A percentile compares a stretch with the other conserved stretches of the same genome.
Evolutionary conservation across 2,329 filamentous ascomycete genomes (phyloP).

Genomic region (Basipetospora sp.): DNA sequence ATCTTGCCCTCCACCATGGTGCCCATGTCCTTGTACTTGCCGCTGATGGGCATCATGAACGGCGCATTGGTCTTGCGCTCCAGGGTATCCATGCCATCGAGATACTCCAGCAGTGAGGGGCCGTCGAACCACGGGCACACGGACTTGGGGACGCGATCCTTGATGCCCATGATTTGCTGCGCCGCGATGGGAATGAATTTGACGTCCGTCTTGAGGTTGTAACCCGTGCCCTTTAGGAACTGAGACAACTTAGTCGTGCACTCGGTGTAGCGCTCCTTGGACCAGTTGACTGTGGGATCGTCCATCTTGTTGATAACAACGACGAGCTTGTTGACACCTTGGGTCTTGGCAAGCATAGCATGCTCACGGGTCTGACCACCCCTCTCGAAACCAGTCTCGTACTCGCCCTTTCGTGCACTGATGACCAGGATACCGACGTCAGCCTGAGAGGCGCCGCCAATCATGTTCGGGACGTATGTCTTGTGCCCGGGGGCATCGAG

Average conservation of each 20-base stretch:
- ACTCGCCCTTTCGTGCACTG: slow-evolving; percentile 91
- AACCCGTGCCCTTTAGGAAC: slow-evolving; percentile 84
- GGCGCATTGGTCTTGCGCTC: slow-evolving; percentile 94
- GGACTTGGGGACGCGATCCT: slow-evolving; percentile 66
- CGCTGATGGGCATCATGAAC: slow-evolving; percentile 97
- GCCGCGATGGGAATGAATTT: slow-evolving; percentile 94
- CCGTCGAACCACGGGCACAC: slow-evolving; percentile 73
- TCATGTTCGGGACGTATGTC: slow-evolving; percentile 96
- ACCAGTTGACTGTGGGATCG: slow-evolving; percentile 91
- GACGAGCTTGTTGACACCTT: slow-evolving; percentile 91
- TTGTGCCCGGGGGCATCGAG: slow-evolving; percentile 95
- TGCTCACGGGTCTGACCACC: slow-evolving; percentile 95
- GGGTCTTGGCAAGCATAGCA: slow-evolving; percentile 93
- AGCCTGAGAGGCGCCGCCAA: slow-evolving; percentile 83
- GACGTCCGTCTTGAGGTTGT: slow-evolving; percentile 85
- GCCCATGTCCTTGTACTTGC: slow-evolving; percentile 94
- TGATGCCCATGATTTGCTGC: slow-evolving; percentile 73
- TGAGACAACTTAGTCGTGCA: slow-evolving; percentile 75
- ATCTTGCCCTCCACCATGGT: slow-evolving; percentile 97
- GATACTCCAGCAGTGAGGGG: slow-evolving; percentile 82
- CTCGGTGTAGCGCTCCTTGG: slow-evolving; percentile 79
- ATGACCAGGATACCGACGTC: slow-evolving; percentile 93
- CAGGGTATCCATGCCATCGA: slow-evolving; percentile 83
- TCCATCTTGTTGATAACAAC: slow-evolving; percentile 99
- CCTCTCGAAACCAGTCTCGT: slow-evolving; percentile 93